Conservation (phyloP, 1,139 yeast genomes). For the Zygosaccharomyces sapae region DNA sequence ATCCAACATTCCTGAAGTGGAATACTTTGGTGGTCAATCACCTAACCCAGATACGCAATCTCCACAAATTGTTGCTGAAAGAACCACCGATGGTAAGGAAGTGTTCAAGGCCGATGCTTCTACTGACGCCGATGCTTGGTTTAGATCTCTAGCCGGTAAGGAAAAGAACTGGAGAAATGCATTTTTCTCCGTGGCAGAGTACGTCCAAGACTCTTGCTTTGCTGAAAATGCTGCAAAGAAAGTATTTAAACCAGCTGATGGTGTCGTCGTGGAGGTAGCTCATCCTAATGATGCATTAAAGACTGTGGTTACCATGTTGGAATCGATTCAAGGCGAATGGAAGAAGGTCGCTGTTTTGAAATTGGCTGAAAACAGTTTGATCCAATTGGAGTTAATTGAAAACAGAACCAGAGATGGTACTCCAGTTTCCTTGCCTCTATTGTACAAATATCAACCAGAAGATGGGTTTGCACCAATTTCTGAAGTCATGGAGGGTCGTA, state of each 20-base stretch:
- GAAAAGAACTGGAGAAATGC: slow-evolving; percentile 88
- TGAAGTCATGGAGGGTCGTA: slow-evolving; percentile 87
- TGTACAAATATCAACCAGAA: slow-evolving; percentile 72
- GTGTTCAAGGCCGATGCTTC: slow-evolving; percentile 49
- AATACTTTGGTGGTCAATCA: slow-evolving; percentile 74
- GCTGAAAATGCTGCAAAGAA: slow-evolving; percentile 73
- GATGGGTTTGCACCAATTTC: slow-evolving; percentile 94
- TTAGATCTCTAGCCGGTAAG: slow-evolving; percentile 73
- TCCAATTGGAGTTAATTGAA: slow-evolving; percentile 76
- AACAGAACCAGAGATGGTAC: slow-evolving; percentile 76
- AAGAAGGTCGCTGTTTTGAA: slow-evolving; percentile 66
- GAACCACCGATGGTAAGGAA: slow-evolving; percentile 37
- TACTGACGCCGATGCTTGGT: slow-evolving; percentile 62
- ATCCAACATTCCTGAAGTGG: slow-evolving; percentile 76
- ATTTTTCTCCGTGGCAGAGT: slow-evolving; percentile 68
- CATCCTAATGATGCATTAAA: slow-evolving; percentile 48
- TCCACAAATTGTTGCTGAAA: slow-evolving; percentile 15
- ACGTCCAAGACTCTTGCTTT: slow-evolving; percentile 82
- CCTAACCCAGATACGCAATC: slow-evolving; percentile 40
- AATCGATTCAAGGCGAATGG: slow-evolving; percentile 66
- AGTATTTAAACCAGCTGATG: slow-evolving; percentile 65
- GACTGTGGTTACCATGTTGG: slow-evolving; percentile 62
- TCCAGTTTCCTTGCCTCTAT: slow-evolving; percentile 72
- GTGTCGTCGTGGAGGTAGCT: slow-evolving; percentile 58
- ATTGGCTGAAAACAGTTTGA: slow-evolving; percentile 43